A percentile compares a stretch with the other conserved stretches of the same genome.
These are phyloP conservation scores for Posidonia oceanica DNA, from an alignment of 116 monocot genomes.

Conservation along the genomic window DNA sequence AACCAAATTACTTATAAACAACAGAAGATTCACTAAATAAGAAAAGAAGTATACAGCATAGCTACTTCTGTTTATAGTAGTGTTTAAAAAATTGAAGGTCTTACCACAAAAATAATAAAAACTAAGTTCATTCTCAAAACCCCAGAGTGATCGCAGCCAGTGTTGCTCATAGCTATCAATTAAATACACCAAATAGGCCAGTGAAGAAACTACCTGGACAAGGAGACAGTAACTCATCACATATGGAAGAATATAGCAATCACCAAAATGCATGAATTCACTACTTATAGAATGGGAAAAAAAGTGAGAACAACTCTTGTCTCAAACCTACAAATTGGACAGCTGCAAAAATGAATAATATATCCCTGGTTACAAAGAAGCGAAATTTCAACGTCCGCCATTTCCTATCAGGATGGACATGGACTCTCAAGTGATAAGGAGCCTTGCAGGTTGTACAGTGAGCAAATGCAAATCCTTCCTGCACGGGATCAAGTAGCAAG, in stretches of 20 bases:
- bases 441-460: constrained; percentile 99
- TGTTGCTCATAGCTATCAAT: constrained; percentile 64
- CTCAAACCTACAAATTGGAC: constrained; percentile 82
- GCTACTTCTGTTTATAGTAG: no score
- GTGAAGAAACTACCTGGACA: constrained; percentile 64
- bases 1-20: no score
- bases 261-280: background rate
- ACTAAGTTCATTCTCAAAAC: constrained; percentile 62
- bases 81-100: no score
- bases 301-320: background rate
- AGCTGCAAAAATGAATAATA: constrained; percentile 68
- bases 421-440: constrained; percentile 95
- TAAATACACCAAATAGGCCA: constrained; percentile 84
- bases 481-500: constrained; percentile 10
- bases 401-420: constrained; percentile 77
- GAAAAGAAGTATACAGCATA: no score
- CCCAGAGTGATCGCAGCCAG: constrained; percentile 69
- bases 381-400: constrained; percentile 95
- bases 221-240: background rate
- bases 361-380: constrained; percentile 95
- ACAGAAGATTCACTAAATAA: no score
- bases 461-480: constrained; percentile 99
- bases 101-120: constrained; percentile 93
- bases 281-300: background rate
- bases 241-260: background rate